Base-by-base conservation (phyloP, 169 alveolate genomes). In the Eimeria sp. region DNA sequence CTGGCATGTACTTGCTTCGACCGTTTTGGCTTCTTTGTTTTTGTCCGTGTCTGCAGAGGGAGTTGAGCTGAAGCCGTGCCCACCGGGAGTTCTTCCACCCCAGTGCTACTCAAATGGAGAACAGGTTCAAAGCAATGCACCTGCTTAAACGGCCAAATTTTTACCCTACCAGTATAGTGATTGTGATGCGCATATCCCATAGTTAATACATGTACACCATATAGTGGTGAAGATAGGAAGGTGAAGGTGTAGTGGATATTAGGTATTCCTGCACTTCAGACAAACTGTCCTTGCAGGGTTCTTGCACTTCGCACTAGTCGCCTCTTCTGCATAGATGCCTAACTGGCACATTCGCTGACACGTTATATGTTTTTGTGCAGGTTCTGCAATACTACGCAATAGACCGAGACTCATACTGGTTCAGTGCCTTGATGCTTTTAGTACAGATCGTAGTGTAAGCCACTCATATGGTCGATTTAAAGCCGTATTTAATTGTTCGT, bases 91-190 rank as follows among this genome's bases (percentile, higher is more conserved):
- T 58, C 76, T 33, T 20, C 96, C 96, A 6, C 96, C 96, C 49
- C 77, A 88, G 40, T 93, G 96, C 94, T 93, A 93, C 94, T 52
- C 76, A 23, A 64, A 54, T 60, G 95, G 95, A 30, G 95, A 71
- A 4, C 88, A 85, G 83, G 95, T 95, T 16, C 66, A 46, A 46
- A 30, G 9, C 68, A 49, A 13, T 54, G 66, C 88, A 27, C 2
- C 40, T n/a, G 9, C 46, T 20, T 27, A 25, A 18, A 16, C 66
- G 16, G 37, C 11, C 66, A 77, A 49, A 18, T 6, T 33, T 0
- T 9, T 30, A 8, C 78, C 20, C 9, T 16, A 72, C n/a, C n/a
- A n/a, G n/a, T n/a, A n/a, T n/a, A n/a, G n/a, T n/a, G n/a, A 71
- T 54, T 49, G 80, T 71, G 80, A 16, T 71, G 37, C 54, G n/a